Base-by-base conservation (phyloP, 106 monocot species). In the Allium sativum region DNA sequence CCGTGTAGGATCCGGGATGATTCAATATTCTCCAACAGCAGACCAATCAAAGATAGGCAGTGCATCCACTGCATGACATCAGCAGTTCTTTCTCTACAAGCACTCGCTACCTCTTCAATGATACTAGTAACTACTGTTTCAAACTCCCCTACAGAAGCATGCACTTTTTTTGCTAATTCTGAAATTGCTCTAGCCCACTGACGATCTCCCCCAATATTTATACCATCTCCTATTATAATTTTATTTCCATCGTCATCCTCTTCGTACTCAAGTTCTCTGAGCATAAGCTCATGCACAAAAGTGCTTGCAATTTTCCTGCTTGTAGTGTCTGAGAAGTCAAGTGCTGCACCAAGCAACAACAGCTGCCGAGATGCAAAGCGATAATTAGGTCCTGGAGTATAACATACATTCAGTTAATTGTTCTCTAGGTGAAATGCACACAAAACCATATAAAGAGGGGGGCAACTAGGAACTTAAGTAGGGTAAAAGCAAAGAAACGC, bases 11-110 rank as follows among this genome's bases (percentile, higher is more conserved):
- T 22, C 60, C 67, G 21, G 6, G 85, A 62, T 51, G 87, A 78
- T 52, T 69, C 61, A 50, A 73, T 68, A 51, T 81, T 98, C 64
- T 98, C 88, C 17, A 98, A 70, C 15, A 98, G 77, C 48, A 98
- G 80, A 43, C 84, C 77, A 17, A 69, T 66, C 42, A 98, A 67
- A 45, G 84, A 74, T 61, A 98, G 80, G 58, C 98, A 92, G 71
- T 98, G 92, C 85, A 85, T 88, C 98, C 98, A 98, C 63, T 92
- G 82, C 41, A 79, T 72, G 47, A 72, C 73, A 44, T 92, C 79
- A 46, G 91, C 98, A 50, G 70, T 81, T 70, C 98, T 88, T 72
- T 98, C 98, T 62, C 98, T 66, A 53, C 87, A 91, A 22, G 88
- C 88, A 47, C 67, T 73, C 64, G 81, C 85, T 59, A 82, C 85